A percentile compares a stretch with the other conserved stretches of the same genome.
Conservation (phyloP, 2,329 filamentous ascomycete genomes). For the Fusarium sp. region DNA sequence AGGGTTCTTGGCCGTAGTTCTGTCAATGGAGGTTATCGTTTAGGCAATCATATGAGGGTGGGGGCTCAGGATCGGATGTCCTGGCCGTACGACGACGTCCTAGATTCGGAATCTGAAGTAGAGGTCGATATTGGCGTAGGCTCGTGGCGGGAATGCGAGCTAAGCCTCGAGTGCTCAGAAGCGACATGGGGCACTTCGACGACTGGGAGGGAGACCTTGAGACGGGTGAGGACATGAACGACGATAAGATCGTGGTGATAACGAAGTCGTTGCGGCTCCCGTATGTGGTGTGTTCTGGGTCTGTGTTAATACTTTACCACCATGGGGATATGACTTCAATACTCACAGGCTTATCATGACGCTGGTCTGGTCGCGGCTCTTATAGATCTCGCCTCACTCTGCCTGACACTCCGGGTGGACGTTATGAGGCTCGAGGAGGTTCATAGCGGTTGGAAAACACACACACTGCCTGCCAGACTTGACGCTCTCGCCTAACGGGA, state of each 20-base stretch:
- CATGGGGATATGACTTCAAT: not conserved
- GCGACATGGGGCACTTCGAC: not conserved
- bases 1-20: not conserved
- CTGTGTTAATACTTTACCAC: not conserved
- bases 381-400: not conserved
- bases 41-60: too few relatives aligned
- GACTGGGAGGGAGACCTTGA: not conserved
- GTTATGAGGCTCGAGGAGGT: rapidly evolving
- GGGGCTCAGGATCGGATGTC: too few relatives aligned
- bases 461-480: not conserved
- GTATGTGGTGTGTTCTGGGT: not conserved
- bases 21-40: too few relatives aligned
- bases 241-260: not conserved
- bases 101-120: not conserved
- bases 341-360: not conserved
- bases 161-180: not conserved
- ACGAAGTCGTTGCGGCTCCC: not conserved
- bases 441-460: not conserved
- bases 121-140: too few relatives aligned
- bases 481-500: rapidly evolving
- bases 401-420: not conserved
- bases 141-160: not conserved
- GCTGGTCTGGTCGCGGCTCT: not conserved
- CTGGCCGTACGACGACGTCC: not conserved
- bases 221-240: not conserved